Conservation (phyloP, 1,284 basidiomycete species). For the Cystobasidium sp. region DNA sequence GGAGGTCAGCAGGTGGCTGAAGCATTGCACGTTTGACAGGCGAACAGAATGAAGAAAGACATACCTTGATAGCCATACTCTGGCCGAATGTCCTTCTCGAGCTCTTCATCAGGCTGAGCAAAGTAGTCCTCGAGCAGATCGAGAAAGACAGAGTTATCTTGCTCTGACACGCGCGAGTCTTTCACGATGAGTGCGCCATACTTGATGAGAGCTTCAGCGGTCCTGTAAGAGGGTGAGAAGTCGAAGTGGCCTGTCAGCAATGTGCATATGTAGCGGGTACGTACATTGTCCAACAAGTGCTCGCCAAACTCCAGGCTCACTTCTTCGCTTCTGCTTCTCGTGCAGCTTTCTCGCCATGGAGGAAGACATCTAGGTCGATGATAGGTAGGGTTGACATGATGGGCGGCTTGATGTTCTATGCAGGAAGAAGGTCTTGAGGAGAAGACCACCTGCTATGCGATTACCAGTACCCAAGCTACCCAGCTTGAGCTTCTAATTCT, state of each 20-base stretch:
- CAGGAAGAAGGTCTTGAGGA: background rate
- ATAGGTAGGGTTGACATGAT: conserved; percentile 64
- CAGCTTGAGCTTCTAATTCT: no score
- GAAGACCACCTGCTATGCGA: background rate
- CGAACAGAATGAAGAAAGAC: background rate
- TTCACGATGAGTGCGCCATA: conserved; percentile 80
- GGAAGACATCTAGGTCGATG: conserved; percentile 76
- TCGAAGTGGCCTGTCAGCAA: background rate
- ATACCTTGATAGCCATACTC: conserved; percentile 66
- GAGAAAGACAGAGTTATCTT: conserved; percentile 78
- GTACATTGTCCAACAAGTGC: background rate
- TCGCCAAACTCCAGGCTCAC: conserved; percentile 65
- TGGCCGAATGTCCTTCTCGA: conserved; percentile 76
- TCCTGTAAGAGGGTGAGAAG: conserved; percentile 59
- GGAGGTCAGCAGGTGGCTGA: no score
- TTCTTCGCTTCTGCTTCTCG: conserved; percentile 61
- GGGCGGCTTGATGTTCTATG: background rate
- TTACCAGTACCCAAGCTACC: no score
- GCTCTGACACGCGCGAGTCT: conserved; percentile 79
- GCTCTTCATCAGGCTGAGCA: conserved; percentile 66
- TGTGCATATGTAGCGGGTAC: background rate
- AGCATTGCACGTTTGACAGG: no score
- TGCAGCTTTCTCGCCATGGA: conserved; percentile 58
- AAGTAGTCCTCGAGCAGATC: conserved; percentile 83
- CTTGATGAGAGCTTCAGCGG: conserved; percentile 74